Percentiles rank a stretch among this genome's conserved stretches.
Conservation (phyloP, 345 rosid species). For the Brassica juncea region DNA sequence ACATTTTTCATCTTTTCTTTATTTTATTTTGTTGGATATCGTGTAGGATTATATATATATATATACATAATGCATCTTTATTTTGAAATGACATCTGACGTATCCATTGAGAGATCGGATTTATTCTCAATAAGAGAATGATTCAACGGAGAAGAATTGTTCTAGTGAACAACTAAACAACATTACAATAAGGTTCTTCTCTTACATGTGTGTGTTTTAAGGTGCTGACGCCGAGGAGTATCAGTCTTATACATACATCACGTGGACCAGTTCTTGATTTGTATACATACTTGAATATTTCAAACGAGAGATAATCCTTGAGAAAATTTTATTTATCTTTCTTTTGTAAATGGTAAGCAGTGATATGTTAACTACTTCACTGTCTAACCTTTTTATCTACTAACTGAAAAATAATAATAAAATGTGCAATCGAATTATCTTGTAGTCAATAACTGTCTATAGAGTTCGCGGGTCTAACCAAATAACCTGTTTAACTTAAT, state of each 20-base stretch:
- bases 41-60: slow-evolving; percentile 11
- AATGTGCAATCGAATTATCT: neutral
- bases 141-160: neutral
- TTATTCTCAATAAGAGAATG: neutral
- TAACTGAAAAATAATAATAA: neutral
- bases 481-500: slow-evolving; percentile 10
- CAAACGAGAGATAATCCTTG: slow-evolving; percentile 3
- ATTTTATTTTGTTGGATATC: neutral
- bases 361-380: neutral
- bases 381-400: neutral
- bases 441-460: neutral
- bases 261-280: neutral
- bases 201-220: neutral
- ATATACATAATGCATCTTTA: neutral
- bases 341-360: neutral
- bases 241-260: neutral
- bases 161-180: slow-evolving; percentile 6
- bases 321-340: neutral
- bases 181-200: neutral
- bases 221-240: neutral
- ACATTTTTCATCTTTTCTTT: neutral
- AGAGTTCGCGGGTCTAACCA: slow-evolving; percentile 6
- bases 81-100: neutral
- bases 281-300: slow-evolving; percentile 13
- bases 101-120: neutral